Evolutionary conservation across 176 grass and related monocot genomes (phyloP), one percentile per base, ranked within the genome.

Genomic region (Pharus latifolius): DNA sequence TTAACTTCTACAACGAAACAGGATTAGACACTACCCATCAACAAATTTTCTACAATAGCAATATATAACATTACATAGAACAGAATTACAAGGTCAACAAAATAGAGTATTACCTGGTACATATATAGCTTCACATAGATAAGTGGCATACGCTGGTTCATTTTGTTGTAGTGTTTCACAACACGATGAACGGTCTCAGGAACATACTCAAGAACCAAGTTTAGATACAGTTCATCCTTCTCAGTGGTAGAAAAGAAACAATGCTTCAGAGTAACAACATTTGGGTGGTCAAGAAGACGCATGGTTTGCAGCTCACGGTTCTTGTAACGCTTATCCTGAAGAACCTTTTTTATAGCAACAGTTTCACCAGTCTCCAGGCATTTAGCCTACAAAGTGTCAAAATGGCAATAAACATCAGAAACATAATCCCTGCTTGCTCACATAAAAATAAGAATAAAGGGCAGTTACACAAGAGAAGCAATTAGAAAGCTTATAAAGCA

Each of bases 301-400:
- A 92, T 92, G 44, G 84, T 92, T 46, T 92, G 89, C 25, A 92
- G 68, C 54, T 92, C 89, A 25, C 89, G 89, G 58, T 92, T 92
- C 84, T 92, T 92, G 78, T 92, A 92, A n/a, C 89, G 82, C 80
- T 92, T 92, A 34, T 92, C 89, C 75, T 92, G 89, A 60, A 92
- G 84, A 77, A 92, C 89, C 81, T 92, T 92, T 77, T 92, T 92
- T 61, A 92, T 92, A 9, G 89, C 89, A 49, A 92, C 89, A 60
- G 84, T 88, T 69, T 92, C 89, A 51, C 89, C 81, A 10, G 73
- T 92, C 78, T 92, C 89, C 58, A 92, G 73, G 38, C 89, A 92
- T 56, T 88, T 92, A 16, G 89, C 89, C 89, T 92, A 69, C 22
- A 78, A 56, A 79, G 6, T 16, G 37, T n/a, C 1, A 67, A 45